Evolutionary conservation across 208 protist species (phyloP).

Genomic region (Wallacemonas sp.): DNA sequence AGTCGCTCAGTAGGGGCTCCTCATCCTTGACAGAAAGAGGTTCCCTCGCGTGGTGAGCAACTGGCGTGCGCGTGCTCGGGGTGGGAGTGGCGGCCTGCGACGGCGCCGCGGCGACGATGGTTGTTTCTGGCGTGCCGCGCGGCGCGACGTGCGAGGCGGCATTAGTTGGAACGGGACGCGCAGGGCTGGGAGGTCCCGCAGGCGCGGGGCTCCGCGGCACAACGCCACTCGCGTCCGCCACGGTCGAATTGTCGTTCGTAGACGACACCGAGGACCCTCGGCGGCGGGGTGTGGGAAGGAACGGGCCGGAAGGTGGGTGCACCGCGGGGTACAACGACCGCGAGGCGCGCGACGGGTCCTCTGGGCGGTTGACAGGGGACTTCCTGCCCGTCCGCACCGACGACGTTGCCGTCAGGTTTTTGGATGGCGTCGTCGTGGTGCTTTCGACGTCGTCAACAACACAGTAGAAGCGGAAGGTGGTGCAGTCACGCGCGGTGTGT

Average conservation of each 20-base stretch:
- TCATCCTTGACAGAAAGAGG: background rate
- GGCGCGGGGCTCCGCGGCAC: too few species aligned
- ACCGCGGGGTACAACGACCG: background rate
- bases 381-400: too few species aligned
- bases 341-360: background rate
- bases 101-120: too few species aligned
- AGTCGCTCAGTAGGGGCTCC: too few species aligned
- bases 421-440: background rate
- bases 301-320: background rate
- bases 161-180: too few species aligned
- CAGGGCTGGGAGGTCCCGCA: too few species aligned
- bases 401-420: background rate
- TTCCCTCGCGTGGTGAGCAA: background rate
- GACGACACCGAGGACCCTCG: background rate
- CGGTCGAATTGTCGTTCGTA: background rate
- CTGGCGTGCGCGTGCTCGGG: too few species aligned
- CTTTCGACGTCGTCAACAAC: background rate
- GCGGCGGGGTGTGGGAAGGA: background rate
- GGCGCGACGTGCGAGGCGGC: too few species aligned
- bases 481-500: background rate
- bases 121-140: too few species aligned
- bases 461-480: slow-evolving; percentile 4
- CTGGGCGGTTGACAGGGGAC: too few species aligned
- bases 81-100: background rate
- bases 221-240: too few species aligned